Evolutionary conservation across 2,329 filamentous ascomycete genomes (phyloP), one percentile per base, ranked within the genome.

Genomic region (Aspergillus fischeri): DNA sequence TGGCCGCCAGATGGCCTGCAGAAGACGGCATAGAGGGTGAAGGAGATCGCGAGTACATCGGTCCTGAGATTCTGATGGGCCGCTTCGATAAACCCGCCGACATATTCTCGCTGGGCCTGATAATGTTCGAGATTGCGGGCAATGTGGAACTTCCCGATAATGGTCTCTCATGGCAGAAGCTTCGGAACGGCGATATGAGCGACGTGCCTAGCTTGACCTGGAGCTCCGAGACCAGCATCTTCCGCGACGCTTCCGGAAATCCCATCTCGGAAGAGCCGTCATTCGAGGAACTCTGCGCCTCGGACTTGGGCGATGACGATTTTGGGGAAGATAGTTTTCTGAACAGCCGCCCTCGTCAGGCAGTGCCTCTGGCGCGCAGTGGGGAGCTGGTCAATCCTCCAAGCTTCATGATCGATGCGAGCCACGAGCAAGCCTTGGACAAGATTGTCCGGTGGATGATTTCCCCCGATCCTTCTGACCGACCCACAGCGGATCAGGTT

Each of bases 141-240:
- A 99, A 99, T 69, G 92, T 96, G 52, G 87, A 91, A 61, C 86
- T 99, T 28, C 94, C 94, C 0, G 92, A 97, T 69, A 96, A 97
- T 64, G 94, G 94, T 49, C 83, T 87, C 17, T 90, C 89, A 17
- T 99, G 94, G 94, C 87, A 93, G 68, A 91, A 91, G 50, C 83
- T 99, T 49, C 86, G 94, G 51, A 90, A 89, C 55, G 93, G 92
- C 38, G 92, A 97, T 70, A 87, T 97, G 70, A 91, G 89, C 57
- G 90, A 93, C 64, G 84, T 97, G 14, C 92, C 92, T 1, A 91
- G 89, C 68, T 82, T 99, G 56, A 97, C 92, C 1, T 93, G 87
- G 78, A 91, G 88, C 64, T 82, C 81, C 0, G 88, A 83, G 52
- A 84, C 87, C 29, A 88, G 85, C 65, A 82, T 94, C 52, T 77